Conservation (phyloP, 306 rosid genomes). For the Lathyrus sativus region DNA sequence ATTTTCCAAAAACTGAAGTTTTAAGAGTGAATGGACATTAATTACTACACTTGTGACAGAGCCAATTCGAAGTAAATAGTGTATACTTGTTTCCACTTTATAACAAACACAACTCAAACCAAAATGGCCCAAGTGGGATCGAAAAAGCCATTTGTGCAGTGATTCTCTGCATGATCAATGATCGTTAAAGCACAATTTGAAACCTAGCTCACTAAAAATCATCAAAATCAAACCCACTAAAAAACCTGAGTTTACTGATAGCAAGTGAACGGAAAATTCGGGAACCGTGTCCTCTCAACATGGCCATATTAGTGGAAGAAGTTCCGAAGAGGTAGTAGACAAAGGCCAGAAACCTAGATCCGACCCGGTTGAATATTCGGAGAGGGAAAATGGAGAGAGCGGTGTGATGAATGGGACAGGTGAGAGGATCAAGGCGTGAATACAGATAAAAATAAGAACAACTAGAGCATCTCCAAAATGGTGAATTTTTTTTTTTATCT, state of each 20-base stretch:
- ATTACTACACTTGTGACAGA: not conserved
- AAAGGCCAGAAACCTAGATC: not conserved
- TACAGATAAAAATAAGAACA: not conserved
- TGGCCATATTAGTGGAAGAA: not conserved
- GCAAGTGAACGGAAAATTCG: not conserved
- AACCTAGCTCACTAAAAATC: too few species aligned
- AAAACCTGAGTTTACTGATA: not conserved
- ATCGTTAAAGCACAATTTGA: too few species aligned
- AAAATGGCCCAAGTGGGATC: not conserved
- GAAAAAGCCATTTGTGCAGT: not conserved
- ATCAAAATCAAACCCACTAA: not conserved
- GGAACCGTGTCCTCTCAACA: slow-evolving; percentile 1
- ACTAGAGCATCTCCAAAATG: too few species aligned
- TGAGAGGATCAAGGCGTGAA: not conserved
- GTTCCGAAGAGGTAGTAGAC: not conserved
- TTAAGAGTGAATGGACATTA: too few species aligned
- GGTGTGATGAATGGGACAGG: slow-evolving; percentile 6
- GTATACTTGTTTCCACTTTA: not conserved
- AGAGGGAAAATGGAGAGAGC: not conserved
- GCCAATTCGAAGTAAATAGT: not conserved
- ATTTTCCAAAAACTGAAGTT: too few species aligned
- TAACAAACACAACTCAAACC: not conserved
- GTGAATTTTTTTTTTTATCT: too few species aligned
- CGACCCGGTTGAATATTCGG: not conserved
- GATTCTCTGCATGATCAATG: too few species aligned